These are phyloP conservation scores for Wickerhamomyces bovis DNA, from an alignment of 805 yeast genomes.

Conservation along the genomic window DNA sequence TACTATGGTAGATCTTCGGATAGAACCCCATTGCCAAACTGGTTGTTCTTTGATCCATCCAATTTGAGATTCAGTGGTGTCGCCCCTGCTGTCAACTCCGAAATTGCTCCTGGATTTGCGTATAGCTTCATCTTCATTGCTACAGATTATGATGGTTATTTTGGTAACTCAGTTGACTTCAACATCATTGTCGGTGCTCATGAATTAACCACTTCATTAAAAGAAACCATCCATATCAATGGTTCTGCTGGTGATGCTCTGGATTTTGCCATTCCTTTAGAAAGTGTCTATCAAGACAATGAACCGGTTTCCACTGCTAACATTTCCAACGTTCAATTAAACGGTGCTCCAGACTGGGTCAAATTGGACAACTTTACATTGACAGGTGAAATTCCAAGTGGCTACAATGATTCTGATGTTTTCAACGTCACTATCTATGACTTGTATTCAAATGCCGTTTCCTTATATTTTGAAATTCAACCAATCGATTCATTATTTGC, in stretches of 20 bases:
- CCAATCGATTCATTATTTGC: conserved; percentile 52
- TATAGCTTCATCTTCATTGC: conserved; percentile 73
- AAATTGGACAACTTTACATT: conserved; percentile 38
- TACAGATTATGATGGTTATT: conserved; percentile 66
- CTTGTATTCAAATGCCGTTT: conserved; percentile 52
- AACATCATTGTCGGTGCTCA: conserved; percentile 84
- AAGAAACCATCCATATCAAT: conserved; percentile 51
- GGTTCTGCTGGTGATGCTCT: conserved; percentile 60
- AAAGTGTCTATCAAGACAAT: conserved; percentile 63
- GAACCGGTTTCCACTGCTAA: conserved; percentile 38
- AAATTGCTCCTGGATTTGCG: conserved; percentile 78
- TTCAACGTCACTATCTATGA: conserved; percentile 58
- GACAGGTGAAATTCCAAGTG: conserved; percentile 51
- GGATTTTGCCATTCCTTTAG: conserved; percentile 52
- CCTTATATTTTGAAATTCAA: conserved; percentile 51
- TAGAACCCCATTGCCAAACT: conserved; percentile 84
- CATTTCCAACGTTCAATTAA: conserved; percentile 45
- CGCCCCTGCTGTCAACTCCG: conserved; percentile 81
- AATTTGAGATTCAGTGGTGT: conserved; percentile 72
- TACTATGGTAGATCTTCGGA: conserved; percentile 80
- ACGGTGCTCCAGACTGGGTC: conserved; percentile 58
- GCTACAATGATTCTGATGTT: conserved; percentile 28
- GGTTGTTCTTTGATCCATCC: conserved; percentile 67
- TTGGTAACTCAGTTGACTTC: conserved; percentile 68
- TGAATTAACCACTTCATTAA: conserved; percentile 60